Evolutionary conservation across 306 rosid genomes (phyloP).

Genomic region (Cyclanthera cordifolia): DNA sequence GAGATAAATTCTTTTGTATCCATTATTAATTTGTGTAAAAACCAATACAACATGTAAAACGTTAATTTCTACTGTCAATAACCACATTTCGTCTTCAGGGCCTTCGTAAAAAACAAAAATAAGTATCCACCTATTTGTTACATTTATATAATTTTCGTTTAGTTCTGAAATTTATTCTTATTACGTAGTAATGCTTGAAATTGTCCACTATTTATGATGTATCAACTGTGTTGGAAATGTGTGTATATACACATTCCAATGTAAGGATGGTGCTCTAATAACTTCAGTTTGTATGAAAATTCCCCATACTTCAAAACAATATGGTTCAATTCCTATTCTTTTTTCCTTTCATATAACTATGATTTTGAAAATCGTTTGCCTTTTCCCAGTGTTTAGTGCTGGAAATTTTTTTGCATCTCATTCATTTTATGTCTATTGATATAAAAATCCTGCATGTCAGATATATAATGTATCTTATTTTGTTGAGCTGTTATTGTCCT

Average conservation of each 20-base stretch:
- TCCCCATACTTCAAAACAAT: neutral
- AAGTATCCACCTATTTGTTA: neutral
- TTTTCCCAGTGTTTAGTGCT: neutral
- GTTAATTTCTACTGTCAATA: neutral
- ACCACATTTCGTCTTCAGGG: neutral
- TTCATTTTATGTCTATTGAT: neutral
- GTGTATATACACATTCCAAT: neutral
- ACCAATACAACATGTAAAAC: neutral
- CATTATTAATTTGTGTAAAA: neutral
- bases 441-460: neutral
- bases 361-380: neutral
- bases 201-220: neutral
- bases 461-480: neutral
- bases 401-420: neutral
- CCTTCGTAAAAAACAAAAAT: neutral
- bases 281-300: neutral
- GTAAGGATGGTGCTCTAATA: neutral
- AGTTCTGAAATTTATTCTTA: neutral
- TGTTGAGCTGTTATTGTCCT: constrained; percentile 8
- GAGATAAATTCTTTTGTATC: neutral
- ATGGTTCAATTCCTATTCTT: neutral
- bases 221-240: neutral
- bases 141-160: neutral
- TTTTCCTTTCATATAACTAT: neutral
- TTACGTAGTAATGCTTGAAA: neutral